These are phyloP conservation scores for Amniculicola lignicola DNA, from an alignment of 495 filamentous ascomycete genomes.

Conservation along the genomic window DNA sequence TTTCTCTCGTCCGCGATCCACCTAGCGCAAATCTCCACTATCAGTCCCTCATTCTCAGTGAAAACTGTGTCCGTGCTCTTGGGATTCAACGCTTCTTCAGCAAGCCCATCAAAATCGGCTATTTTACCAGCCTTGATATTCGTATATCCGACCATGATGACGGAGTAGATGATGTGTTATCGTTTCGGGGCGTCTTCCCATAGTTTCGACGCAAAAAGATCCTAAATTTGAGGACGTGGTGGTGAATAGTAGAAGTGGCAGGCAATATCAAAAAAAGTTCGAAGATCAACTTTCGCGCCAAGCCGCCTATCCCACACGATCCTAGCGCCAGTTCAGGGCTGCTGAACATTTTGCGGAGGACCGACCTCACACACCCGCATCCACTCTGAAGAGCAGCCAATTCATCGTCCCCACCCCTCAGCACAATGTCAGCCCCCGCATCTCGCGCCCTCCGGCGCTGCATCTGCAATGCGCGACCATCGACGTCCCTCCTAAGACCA, in stretches of 20 bases:
- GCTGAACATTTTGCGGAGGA: conserved; percentile 10
- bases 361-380: not conserved
- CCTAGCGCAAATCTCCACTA: conserved; percentile 75
- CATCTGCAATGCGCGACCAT: conserved; percentile 44
- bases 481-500: conserved; percentile 18
- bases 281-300: conserved; percentile 21
- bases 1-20: conserved; percentile 57
- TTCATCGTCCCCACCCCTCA: not conserved
- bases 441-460: conserved; percentile 59
- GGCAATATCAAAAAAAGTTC: conserved; percentile 28
- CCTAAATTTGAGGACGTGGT: conserved; percentile 6
- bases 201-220: conserved; percentile 21
- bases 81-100: conserved; percentile 55
- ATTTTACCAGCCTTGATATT: conserved; percentile 6
- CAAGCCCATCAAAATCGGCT: conserved; percentile 15
- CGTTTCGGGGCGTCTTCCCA: conserved; percentile 27
- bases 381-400: not conserved
- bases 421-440: conserved; percentile 58
- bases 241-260: not conserved
- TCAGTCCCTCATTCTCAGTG: conserved; percentile 62
- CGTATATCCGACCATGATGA: conserved; percentile 57
- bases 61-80: conserved; percentile 66
- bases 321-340: not conserved
- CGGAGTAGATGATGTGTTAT: not conserved
- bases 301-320: conserved; percentile 35